These are phyloP conservation scores for Eucalyptus regnans DNA, from an alignment of 345 rosid species.

Conservation along the genomic window DNA sequence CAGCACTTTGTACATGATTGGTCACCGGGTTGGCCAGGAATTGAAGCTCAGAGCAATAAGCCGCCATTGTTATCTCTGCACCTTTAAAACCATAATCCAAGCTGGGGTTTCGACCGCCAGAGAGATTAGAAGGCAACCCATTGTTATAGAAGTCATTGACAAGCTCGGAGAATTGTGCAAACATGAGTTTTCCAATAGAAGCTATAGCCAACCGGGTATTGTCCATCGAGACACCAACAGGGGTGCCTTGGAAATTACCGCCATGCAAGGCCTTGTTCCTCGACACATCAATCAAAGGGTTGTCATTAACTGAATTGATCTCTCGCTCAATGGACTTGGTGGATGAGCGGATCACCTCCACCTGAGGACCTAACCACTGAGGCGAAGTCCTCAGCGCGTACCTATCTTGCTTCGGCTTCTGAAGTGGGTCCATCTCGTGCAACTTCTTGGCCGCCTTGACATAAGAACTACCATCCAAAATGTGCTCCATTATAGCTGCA, in stretches of 20 bases:
- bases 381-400: constrained; percentile 50
- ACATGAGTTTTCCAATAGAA: constrained; percentile 54
- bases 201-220: constrained; percentile 55
- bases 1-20: constrained; percentile 55
- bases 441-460: constrained; percentile 28
- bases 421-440: constrained; percentile 43
- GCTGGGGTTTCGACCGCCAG: constrained; percentile 29
- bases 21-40: constrained; percentile 60
- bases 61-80: constrained; percentile 32
- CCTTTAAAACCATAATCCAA: constrained; percentile 35
- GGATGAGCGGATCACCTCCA: constrained; percentile 43
- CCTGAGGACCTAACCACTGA: constrained; percentile 52
- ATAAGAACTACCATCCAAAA: constrained; percentile 45
- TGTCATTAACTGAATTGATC: constrained; percentile 53
- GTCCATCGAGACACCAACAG: constrained; percentile 69
- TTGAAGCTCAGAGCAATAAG: constrained; percentile 58
- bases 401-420: constrained; percentile 48
- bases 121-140: constrained; percentile 38
- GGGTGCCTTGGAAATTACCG: constrained; percentile 65
- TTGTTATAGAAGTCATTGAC: constrained; percentile 34
- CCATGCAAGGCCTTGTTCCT: constrained; percentile 33
- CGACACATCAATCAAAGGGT: constrained; percentile 35
- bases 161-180: constrained; percentile 40
- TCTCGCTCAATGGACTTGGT: constrained; percentile 53
- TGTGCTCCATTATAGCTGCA: constrained; percentile 57